Percentiles rank a stretch among this genome's conserved stretches.
Conservation (phyloP, 108 stramenopile species). For the Stephanodiscus minutulus region DNA sequence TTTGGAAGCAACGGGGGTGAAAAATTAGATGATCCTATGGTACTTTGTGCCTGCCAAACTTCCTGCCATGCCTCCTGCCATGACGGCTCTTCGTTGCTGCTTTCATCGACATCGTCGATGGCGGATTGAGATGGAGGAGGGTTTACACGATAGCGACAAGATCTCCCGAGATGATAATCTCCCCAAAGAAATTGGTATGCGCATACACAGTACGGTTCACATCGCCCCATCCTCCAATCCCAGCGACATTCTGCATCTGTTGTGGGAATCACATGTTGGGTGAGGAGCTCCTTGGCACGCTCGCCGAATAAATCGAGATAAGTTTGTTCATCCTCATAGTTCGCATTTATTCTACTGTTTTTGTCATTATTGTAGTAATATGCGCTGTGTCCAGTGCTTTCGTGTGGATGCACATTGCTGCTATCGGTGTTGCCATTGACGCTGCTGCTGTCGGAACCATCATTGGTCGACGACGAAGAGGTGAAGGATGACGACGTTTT, state of each 20-base stretch:
- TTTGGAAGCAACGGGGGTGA: slow-evolving; percentile 20
- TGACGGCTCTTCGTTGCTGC: slow-evolving; percentile 13
- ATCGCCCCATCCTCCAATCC: slow-evolving; percentile 77
- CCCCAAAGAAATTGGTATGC: slow-evolving; percentile 57
- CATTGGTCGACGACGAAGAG: background rate
- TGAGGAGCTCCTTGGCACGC: slow-evolving; percentile 80
- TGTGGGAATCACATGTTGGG: slow-evolving; percentile 63
- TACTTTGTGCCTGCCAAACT: slow-evolving; percentile 30
- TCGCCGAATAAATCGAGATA: slow-evolving; percentile 85
- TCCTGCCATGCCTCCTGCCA: slow-evolving; percentile 51
- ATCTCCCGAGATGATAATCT: slow-evolving; percentile 81
- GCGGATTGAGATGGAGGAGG: slow-evolving; percentile 14
- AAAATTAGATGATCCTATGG: slow-evolving; percentile 18
- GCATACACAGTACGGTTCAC: slow-evolving; percentile 84
- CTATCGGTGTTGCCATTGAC: background rate
- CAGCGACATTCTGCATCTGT: slow-evolving; percentile 59
- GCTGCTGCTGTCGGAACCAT: background rate
- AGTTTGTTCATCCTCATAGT: slow-evolving; percentile 66
- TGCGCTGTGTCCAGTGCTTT: slow-evolving; percentile 4
- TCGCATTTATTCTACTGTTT: background rate
- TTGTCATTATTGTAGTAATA: slow-evolving; percentile 15
- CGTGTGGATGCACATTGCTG: background rate
- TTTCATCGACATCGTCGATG: slow-evolving; percentile 2
- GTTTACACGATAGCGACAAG: slow-evolving; percentile 58
- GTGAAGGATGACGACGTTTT: background rate